Percentiles rank a stretch among this genome's conserved stretches.
Conservation (phyloP, 2,329 filamentous ascomycete species). For the Cordyceps farinosa region DNA sequence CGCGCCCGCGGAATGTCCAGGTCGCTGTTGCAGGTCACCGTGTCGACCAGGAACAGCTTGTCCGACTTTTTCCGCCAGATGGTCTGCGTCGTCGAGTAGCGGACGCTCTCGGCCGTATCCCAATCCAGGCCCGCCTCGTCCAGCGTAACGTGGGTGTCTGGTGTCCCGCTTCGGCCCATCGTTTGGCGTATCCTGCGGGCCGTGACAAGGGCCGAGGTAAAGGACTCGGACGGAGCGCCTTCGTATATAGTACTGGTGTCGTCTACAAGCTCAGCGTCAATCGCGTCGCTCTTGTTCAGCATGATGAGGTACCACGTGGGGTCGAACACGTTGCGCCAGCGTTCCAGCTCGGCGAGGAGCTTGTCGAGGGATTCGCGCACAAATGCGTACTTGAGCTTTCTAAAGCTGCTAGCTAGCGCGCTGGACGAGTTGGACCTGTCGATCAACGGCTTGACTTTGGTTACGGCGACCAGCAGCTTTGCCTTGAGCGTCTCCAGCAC, state of each 20-base stretch:
- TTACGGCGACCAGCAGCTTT: conserved; percentile 22
- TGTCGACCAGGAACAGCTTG: background rate
- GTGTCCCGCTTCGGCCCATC: background rate
- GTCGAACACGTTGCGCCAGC: background rate
- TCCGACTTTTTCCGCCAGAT: background rate
- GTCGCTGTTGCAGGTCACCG: background rate
- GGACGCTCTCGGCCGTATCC: background rate
- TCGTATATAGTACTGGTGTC: background rate
- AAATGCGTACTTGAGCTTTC: background rate
- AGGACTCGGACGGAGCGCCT: too few relatives aligned
- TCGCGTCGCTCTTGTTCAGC: background rate
- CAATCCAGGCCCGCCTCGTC: background rate
- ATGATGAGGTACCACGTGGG: background rate
- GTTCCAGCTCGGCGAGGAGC: background rate
- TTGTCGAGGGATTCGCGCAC: background rate
- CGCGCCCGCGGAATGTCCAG: background rate
- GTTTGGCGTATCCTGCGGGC: background rate
- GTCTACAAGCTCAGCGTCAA: background rate
- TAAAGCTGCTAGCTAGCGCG: background rate
- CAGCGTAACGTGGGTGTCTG: background rate
- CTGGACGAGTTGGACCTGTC: too few relatives aligned
- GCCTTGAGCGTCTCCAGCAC: background rate
- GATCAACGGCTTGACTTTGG: conserved; percentile 33
- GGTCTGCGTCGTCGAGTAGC: background rate
- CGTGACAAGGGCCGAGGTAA: background rate